Conservation (phyloP, 148 eudicot genomes). For the Camellia japonica region DNA sequence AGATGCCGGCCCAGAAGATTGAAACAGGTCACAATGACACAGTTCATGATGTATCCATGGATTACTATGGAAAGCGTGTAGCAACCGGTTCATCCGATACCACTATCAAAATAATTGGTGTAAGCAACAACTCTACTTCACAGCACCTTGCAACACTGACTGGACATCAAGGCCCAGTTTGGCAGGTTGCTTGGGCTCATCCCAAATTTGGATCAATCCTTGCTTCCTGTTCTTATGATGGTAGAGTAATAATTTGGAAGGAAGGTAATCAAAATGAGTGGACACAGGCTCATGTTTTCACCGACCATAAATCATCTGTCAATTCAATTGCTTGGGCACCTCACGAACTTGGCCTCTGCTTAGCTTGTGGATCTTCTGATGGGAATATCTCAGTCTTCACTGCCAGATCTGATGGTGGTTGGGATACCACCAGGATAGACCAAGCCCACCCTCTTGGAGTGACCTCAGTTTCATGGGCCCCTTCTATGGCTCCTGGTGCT, state of each 20-base stretch:
- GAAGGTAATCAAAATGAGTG: conserved; percentile 89
- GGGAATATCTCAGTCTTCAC: conserved; percentile 78
- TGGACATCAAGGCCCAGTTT: conserved; percentile 90
- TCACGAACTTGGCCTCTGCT: conserved; percentile 80
- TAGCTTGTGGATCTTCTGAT: conserved; percentile 93
- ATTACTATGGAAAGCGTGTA: conserved; percentile 84
- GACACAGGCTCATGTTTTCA: conserved; percentile 73
- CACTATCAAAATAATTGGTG: conserved; percentile 63
- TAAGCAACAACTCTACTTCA: conserved; percentile 50
- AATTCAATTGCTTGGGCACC: conserved; percentile 94
- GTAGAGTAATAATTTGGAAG: conserved; percentile 87
- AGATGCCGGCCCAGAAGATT: conserved; percentile 84
- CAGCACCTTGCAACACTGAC: conserved; percentile 74
- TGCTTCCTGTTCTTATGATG: conserved; percentile 94
- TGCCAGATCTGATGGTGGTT: conserved; percentile 72
- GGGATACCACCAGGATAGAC: conserved; percentile 81
- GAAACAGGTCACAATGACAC: conserved; percentile 82
- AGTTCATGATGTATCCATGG: conserved; percentile 91
- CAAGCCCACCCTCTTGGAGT: conserved; percentile 97
- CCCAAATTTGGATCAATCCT: conserved; percentile 80
- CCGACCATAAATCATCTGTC: conserved; percentile 84
- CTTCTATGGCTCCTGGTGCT: conserved; percentile 75
- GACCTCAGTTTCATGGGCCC: conserved; percentile 93
- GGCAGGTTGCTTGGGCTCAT: conserved; percentile 97
- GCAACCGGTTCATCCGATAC: conserved; percentile 81